A percentile compares a stretch with the other conserved stretches of the same genome.
These are phyloP conservation scores for Phaffia tasmanica DNA, from an alignment of 768 basidiomycete genomes.

Conservation along the genomic window DNA sequence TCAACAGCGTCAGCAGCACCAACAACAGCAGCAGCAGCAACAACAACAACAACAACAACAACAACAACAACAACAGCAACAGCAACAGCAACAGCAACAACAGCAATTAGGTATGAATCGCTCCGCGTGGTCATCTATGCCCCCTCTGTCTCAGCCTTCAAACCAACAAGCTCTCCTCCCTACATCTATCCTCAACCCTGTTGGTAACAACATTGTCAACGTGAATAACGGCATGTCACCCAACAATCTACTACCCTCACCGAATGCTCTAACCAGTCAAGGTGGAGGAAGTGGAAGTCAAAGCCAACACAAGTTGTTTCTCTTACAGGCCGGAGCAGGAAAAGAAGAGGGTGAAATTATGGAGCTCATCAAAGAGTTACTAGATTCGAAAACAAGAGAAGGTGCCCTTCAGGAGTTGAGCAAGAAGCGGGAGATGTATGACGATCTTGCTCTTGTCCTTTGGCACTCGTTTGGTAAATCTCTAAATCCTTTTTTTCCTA, in stretches of 20 bases:
- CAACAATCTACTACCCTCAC: conserved; percentile 27
- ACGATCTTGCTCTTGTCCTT: conserved; percentile 89
- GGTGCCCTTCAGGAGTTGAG: conserved; percentile 84
- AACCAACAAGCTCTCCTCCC: conserved; percentile 13
- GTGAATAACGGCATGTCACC: conserved; percentile 16
- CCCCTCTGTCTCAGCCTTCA: conserved; percentile 7
- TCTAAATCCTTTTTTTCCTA: not conserved
- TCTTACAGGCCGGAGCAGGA: conserved; percentile 32
- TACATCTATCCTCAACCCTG: conserved; percentile 23
- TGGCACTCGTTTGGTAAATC: conserved; percentile 93
- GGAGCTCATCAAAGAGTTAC: conserved; percentile 53
- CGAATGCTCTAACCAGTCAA: conserved; percentile 8
- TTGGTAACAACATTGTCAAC: conserved; percentile 5
- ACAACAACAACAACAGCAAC: conserved; percentile 21
- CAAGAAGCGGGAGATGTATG: conserved; percentile 98
- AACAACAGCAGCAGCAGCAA: not conserved
- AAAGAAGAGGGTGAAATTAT: conserved; percentile 74
- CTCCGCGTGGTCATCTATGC: not conserved
- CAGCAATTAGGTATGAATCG: conserved; percentile 20
- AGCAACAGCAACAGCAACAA: conserved; percentile 26
- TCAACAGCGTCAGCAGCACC: no score
- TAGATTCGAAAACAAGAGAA: conserved; percentile 58
- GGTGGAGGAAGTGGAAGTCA: not conserved
- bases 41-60: conserved; percentile 31
- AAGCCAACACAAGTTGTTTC: conserved; percentile 31